Percentiles rank a stretch among this genome's conserved stretches.
Conservation (phyloP, 1,284 basidiomycete species). For the Flammula alnicola region DNA sequence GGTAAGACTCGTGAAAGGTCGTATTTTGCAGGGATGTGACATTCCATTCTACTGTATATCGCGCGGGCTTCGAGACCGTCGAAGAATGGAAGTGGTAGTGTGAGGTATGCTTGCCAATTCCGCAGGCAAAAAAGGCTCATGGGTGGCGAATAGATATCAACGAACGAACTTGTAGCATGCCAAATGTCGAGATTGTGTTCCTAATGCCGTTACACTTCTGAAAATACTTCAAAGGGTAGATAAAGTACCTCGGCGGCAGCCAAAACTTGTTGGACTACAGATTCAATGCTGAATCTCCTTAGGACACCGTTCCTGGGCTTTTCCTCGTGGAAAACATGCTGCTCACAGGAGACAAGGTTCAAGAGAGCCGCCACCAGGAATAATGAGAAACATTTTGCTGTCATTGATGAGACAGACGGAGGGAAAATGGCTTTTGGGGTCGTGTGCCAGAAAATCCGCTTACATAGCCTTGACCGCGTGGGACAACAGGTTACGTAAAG, state of each 20-base stretch:
- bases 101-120: conserved; percentile 29
- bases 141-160: conserved; percentile 43
- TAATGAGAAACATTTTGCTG: background rate
- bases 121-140: conserved; percentile 26
- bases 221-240: background rate
- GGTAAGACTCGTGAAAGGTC: conserved; percentile 58
- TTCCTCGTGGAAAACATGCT: background rate
- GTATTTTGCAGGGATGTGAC: conserved; percentile 38
- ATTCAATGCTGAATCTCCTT: conserved; percentile 2
- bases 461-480: too few species aligned
- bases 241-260: conserved; percentile 6
- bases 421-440: conserved; percentile 5
- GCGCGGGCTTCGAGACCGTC: background rate
- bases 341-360: conserved; percentile 3
- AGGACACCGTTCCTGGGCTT: background rate
- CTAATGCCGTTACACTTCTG: conserved; percentile 22
- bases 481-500: too few species aligned
- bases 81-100: conserved; percentile 29
- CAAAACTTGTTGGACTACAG: conserved; percentile 1
- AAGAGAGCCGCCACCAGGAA: conserved; percentile 1
- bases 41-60: conserved; percentile 32
- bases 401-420: background rate
- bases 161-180: conserved; percentile 37
- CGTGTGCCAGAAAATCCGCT: conserved; percentile 18
- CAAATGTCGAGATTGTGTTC: conserved; percentile 45